A percentile compares a stretch with the other conserved stretches of the same genome.
Evolutionary conservation across 2,329 filamentous ascomycete genomes (phyloP).

Genomic region (Aspergillus thermomutatus): DNA sequence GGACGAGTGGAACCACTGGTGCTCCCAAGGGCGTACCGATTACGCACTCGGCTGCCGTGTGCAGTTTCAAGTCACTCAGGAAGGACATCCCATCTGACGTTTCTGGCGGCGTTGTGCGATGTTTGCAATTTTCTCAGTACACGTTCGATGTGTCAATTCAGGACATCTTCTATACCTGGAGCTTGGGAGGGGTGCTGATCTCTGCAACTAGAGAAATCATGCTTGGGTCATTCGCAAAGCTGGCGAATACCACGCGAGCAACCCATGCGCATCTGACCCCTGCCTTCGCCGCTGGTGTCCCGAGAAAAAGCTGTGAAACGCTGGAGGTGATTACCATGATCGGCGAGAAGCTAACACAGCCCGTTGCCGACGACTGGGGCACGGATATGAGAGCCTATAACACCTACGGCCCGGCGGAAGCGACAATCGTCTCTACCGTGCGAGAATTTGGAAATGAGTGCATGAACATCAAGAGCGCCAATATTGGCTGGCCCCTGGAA

Average conservation of each 20-base stretch:
- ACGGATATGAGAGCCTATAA: slow-evolving; percentile 35
- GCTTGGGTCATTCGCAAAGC: slow-evolving; percentile 25
- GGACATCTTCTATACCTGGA: slow-evolving; percentile 32
- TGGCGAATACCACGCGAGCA: slow-evolving; percentile 24
- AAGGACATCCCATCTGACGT: slow-evolving; percentile 29
- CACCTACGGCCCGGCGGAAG: slow-evolving; percentile 41
- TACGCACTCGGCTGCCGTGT: slow-evolving; percentile 33
- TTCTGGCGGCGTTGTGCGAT: slow-evolving; percentile 25
- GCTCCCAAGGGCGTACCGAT: slow-evolving; percentile 40
- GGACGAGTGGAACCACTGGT: slow-evolving; percentile 37
- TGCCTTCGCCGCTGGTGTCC: slow-evolving; percentile 29
- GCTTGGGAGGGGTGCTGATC: slow-evolving; percentile 24
- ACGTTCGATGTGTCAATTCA: slow-evolving; percentile 42
- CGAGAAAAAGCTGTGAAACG: slow-evolving; percentile 24
- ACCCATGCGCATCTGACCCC: slow-evolving; percentile 32
- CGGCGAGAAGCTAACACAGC: slow-evolving; percentile 31
- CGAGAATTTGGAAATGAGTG: slow-evolving; percentile 25
- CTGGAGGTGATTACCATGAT: slow-evolving; percentile 34
- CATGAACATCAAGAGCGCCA: slow-evolving; percentile 24
- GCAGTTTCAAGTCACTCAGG: slow-evolving; percentile 35
- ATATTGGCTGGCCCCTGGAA: slow-evolving; percentile 31
- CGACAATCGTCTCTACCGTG: slow-evolving; percentile 31
- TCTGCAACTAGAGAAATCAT: slow-evolving; percentile 26
- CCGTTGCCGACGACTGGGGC: slow-evolving; percentile 38
- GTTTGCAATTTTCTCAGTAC: slow-evolving; percentile 37